Conservation (phyloP, 2,329 filamentous ascomycete genomes). For the Scolecobasidium constrictum region DNA sequence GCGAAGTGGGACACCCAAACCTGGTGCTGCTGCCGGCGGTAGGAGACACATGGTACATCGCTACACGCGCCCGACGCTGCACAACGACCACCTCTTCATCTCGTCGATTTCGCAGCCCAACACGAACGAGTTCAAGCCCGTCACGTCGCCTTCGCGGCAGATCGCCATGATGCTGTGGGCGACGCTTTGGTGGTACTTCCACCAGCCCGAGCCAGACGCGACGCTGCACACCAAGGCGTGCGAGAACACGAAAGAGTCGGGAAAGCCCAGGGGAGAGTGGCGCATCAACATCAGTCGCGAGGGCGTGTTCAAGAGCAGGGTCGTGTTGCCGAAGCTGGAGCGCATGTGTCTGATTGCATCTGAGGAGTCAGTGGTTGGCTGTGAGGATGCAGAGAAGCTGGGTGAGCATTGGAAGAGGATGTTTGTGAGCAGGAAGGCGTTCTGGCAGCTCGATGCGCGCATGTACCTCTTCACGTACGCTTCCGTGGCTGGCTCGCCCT, state of each 20-base stretch:
- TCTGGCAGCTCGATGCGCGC: slow-evolving; percentile 85
- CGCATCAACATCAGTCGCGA: slow-evolving; percentile 72
- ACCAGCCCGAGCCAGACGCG: slow-evolving; percentile 63
- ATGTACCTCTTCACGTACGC: slow-evolving; percentile 81
- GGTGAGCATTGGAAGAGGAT: slow-evolving; percentile 63
- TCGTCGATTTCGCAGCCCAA: slow-evolving; percentile 83
- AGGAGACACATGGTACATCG: slow-evolving; percentile 34
- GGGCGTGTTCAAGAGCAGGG: slow-evolving; percentile 75
- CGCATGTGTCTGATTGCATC: slow-evolving; percentile 78
- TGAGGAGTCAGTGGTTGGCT: slow-evolving; percentile 64
- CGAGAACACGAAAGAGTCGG: slow-evolving; percentile 51
- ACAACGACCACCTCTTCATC: slow-evolving; percentile 76
- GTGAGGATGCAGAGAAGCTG: slow-evolving; percentile 48
- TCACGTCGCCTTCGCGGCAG: slow-evolving; percentile 71
- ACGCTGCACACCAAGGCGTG: slow-evolving; percentile 53
- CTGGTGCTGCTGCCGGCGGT: background rate
- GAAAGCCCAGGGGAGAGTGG: slow-evolving; percentile 78
- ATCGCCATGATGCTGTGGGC: slow-evolving; percentile 97
- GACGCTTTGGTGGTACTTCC: slow-evolving; percentile 94
- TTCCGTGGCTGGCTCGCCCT: slow-evolving; percentile 38
- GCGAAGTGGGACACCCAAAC: slow-evolving; percentile 2
- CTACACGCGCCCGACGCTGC: slow-evolving; percentile 66
- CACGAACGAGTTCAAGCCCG: slow-evolving; percentile 66
- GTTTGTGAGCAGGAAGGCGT: slow-evolving; percentile 70
- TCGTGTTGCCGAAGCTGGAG: slow-evolving; percentile 81